These are phyloP conservation scores for Tilletia caries DNA, from an alignment of 1,284 basidiomycete species.

Conservation along the genomic window DNA sequence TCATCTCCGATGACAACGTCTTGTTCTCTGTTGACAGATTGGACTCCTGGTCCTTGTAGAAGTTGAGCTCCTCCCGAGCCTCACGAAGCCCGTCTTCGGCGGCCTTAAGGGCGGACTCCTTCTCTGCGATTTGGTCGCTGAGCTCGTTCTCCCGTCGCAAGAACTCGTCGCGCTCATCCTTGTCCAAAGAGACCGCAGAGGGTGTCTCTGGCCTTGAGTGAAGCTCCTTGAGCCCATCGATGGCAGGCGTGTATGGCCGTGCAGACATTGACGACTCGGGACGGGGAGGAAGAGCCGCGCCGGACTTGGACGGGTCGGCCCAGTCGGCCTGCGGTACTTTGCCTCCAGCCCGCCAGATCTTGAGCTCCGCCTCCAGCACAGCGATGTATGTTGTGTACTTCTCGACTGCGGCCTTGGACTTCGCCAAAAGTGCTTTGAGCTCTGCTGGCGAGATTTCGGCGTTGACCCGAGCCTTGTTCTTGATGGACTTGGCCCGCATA, in stretches of 20 bases:
- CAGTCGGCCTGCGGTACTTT: constrained; percentile 81
- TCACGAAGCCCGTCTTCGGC: constrained; percentile 54
- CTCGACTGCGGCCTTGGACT: constrained; percentile 80
- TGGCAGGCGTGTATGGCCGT: constrained; percentile 68
- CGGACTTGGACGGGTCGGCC: constrained; percentile 69
- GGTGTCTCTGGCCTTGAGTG: constrained; percentile 61
- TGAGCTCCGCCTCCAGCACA: constrained; percentile 83
- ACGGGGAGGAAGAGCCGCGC: constrained; percentile 57
- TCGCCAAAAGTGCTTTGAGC: constrained; percentile 85
- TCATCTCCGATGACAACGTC: constrained; percentile 62
- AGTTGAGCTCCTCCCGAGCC: constrained; percentile 71
- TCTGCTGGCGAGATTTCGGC: constrained; percentile 94
- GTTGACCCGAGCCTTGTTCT: constrained; percentile 98
- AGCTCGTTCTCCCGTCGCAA: constrained; percentile 94
- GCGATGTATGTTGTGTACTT: constrained; percentile 82
- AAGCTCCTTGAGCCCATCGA: constrained; percentile 68
- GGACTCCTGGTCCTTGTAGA: constrained; percentile 76
- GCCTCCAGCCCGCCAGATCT: constrained; percentile 83
- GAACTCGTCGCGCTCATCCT: constrained; percentile 97
- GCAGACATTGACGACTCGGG: constrained; percentile 28
- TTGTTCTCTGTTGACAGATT: constrained; percentile 42
- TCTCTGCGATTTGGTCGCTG: constrained; percentile 86
- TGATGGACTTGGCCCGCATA: constrained; percentile 92
- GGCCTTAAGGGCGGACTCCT: constrained; percentile 54
- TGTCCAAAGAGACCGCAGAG: constrained; percentile 77